Evolutionary conservation across 345 rosid species (phyloP), one percentile per base, ranked within the genome.

Genomic region (Acer negundo): DNA sequence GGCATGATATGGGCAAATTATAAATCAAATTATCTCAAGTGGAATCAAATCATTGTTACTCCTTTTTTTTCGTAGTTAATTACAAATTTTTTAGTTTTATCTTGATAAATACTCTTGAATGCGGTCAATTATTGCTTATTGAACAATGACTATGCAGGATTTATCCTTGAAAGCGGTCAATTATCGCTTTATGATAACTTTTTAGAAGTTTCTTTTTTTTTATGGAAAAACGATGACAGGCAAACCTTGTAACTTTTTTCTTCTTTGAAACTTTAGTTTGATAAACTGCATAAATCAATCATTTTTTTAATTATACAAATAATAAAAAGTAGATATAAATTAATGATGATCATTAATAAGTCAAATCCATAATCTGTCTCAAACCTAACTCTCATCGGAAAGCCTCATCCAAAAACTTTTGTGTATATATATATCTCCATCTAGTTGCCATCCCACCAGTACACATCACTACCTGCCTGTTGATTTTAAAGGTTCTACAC

Each of bases 331-430:
- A 67, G 2, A 10, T 0, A 24, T 23, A 40, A 61, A 46, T 23
- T 44, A 42, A 44, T 66, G 35, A 40, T 38, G 17, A 55, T 67
- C 7, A 35, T 15, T 1, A 20, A 17, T 7, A 53, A 75, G 82
- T 80, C 79, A 77, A 77, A 72, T 20, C 24, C 47, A 62, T 49
- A 80, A 80, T 79, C 75, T 69, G 53, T 69, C 38, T 13, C 65
- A 35, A 69, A 74, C 67, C 75, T 80, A 75, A 75, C 79, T 44
- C 69, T 7, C 19, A 75, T 44, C 12, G 47, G 31, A 20, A 75
- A 53, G 61, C 49, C 22, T 24, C n/a, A 63, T 67, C 74, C 63
- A 66, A 63, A 23, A 17, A 40, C 24, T 44, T 15, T 40, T 40
- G 2, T 42, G 46, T 42, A 2, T 42, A 42, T 42, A 42, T 42